These are phyloP conservation scores for Ziziphus jujuba DNA, from an alignment of 306 rosid species.

Conservation along the genomic window DNA sequence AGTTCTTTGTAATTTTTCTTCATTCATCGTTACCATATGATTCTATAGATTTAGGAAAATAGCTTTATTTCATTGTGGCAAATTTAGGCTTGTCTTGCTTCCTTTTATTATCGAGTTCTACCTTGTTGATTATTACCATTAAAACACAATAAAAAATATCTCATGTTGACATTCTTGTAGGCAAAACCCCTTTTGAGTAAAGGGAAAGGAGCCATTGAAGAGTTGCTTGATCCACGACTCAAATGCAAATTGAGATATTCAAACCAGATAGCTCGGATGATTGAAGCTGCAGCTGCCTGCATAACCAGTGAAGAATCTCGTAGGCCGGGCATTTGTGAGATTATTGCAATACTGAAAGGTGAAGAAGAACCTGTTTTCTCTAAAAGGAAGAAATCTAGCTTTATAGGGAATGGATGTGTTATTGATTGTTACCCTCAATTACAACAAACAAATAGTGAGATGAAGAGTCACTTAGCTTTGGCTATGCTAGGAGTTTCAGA, in stretches of 20 bases:
- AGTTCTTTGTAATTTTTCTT: no score
- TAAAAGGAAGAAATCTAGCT: constrained; percentile 64
- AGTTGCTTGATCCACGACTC: constrained; percentile 79
- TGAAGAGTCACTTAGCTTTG: constrained; percentile 83
- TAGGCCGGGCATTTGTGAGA: constrained; percentile 73
- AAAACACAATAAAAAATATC: not conserved
- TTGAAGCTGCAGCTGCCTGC: constrained; percentile 89
- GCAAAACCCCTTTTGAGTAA: constrained; percentile 84
- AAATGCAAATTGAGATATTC: constrained; percentile 56
- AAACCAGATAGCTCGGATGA: constrained; percentile 68
- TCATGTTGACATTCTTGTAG: constrained; percentile 37
- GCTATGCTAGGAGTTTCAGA: constrained; percentile 95
- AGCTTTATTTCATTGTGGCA: no score
- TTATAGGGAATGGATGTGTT: constrained; percentile 74
- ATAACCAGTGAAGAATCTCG: constrained; percentile 81
- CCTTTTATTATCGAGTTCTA: not conserved
- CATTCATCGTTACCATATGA: no score
- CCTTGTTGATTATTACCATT: not conserved
- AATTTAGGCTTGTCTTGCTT: not conserved
- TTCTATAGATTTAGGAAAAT: no score
- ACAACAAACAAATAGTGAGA: constrained; percentile 65
- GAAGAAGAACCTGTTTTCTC: constrained; percentile 55
- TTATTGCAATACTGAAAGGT: constrained; percentile 77
- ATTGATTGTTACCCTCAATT: constrained; percentile 72
- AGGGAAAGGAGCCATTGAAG: constrained; percentile 84